Evolutionary conservation across 2,329 filamentous ascomycete genomes (phyloP).

Genomic region (Ceratocystis colombiana): DNA sequence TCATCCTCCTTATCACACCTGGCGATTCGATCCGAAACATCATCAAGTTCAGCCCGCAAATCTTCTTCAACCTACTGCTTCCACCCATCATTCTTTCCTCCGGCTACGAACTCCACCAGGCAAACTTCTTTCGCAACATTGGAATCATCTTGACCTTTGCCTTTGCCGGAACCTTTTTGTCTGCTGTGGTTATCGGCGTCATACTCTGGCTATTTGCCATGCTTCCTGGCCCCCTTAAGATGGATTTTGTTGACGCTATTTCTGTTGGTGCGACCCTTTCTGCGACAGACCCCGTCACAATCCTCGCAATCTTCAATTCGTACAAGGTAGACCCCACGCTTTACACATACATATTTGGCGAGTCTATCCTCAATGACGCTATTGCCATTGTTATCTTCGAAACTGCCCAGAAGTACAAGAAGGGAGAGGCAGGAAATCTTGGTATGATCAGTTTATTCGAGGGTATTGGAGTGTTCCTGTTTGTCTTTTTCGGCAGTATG

Average conservation of each 20-base stretch:
- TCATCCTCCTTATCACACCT: slow-evolving; percentile 72
- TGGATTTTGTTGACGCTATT: slow-evolving; percentile 91
- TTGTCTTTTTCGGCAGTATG: slow-evolving; percentile 91
- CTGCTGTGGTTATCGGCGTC: slow-evolving; percentile 82
- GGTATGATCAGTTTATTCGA: slow-evolving; percentile 78
- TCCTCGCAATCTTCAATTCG: slow-evolving; percentile 95
- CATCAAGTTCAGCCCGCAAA: slow-evolving; percentile 96
- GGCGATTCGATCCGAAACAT: slow-evolving; percentile 77
- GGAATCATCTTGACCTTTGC: slow-evolving; percentile 96
- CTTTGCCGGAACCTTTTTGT: slow-evolving; percentile 94
- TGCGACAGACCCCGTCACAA: slow-evolving; percentile 93
- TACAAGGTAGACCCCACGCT: slow-evolving; percentile 99
- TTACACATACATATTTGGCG: slow-evolving; percentile 97
- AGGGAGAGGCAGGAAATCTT: slow-evolving; percentile 59
- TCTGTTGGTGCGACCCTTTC: slow-evolving; percentile 93
- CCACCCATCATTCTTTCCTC: slow-evolving; percentile 96
- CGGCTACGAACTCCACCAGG: slow-evolving; percentile 94
- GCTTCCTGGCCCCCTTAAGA: slow-evolving; percentile 70
- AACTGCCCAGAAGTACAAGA: slow-evolving; percentile 86
- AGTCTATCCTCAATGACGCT: slow-evolving; percentile 95
- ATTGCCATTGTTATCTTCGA: slow-evolving; percentile 98
- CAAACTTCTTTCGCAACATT: slow-evolving; percentile 98
- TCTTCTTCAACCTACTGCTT: slow-evolving; percentile 98
- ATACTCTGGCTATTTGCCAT: slow-evolving; percentile 84
- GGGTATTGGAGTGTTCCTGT: slow-evolving; percentile 85